phyloP scores from a whole-genome alignment of 192 early-diverging fungal genomes.

The Rhizophlyctis rosea region DNA sequence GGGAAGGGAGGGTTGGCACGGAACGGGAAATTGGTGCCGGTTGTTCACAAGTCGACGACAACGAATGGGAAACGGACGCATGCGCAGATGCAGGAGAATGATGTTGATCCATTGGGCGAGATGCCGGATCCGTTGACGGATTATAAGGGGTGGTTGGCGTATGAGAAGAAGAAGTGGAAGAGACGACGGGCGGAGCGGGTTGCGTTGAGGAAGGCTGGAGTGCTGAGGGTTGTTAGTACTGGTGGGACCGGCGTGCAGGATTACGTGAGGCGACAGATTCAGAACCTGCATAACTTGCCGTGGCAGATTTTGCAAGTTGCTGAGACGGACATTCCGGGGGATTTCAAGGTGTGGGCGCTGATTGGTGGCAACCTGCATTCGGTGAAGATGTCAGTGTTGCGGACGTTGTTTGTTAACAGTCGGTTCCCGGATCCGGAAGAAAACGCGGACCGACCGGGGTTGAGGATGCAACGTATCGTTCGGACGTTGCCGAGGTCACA shows the following conservation, averaged over 20 bases:
- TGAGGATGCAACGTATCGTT: constrained; percentile 24
- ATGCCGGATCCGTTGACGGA: constrained; percentile 67
- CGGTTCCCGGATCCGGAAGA: constrained; percentile 52
- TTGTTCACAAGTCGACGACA: constrained; percentile 28
- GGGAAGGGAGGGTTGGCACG: neutral
- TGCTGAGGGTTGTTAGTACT: constrained; percentile 1
- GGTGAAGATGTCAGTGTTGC: constrained; percentile 73
- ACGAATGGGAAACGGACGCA: constrained; percentile 23
- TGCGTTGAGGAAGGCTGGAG: neutral
- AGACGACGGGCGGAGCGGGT: constrained; percentile 49
- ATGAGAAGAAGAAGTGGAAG: constrained; percentile 73
- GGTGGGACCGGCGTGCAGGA: constrained; percentile 34
- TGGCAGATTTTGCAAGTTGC: constrained; percentile 90
- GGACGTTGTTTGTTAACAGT: constrained; percentile 82
- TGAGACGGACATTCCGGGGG: constrained; percentile 79
- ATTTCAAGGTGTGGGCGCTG: constrained; percentile 84
- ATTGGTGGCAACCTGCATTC: constrained; percentile 66
- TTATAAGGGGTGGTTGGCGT: constrained; percentile 71
- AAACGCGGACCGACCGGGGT: constrained; percentile 20
- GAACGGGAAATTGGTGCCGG: constrained; percentile 17
- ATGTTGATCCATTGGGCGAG: constrained; percentile 46
- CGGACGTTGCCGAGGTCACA: constrained; percentile 78
- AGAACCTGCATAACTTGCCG: constrained; percentile 54
- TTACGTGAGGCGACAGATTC: constrained; percentile 71
- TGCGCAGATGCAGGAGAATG: too few species aligned